phyloP scores from a whole-genome alignment of 148 eudicot species.

The Pharnaceum exiguum region DNA sequence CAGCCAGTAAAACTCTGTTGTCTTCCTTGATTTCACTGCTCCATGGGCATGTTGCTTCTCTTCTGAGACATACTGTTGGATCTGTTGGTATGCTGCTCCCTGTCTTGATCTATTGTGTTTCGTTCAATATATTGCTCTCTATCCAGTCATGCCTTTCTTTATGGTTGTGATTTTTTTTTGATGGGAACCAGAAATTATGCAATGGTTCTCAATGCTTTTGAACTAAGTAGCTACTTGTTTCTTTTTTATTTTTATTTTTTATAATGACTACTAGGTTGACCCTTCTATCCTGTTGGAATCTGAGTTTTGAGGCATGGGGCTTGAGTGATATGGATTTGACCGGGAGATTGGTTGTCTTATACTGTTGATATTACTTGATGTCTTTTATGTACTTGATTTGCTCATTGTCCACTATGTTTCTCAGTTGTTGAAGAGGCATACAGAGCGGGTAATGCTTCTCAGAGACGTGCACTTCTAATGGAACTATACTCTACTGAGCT shows the following conservation, averaged over 20 bases:
- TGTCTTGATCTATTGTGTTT: too few species aligned
- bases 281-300: neutral
- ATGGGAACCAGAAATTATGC: neutral
- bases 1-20: conserved; percentile 88
- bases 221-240: neutral
- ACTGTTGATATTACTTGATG: too few species aligned
- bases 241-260: neutral
- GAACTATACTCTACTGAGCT: conserved; percentile 94
- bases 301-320: neutral
- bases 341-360: neutral
- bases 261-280: too few species aligned
- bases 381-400: neutral
- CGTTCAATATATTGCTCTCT: neutral
- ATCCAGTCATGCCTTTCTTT: too few species aligned
- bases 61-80: conserved; percentile 85
- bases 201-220: neutral
- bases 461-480: conserved; percentile 73
- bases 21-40: conserved; percentile 70
- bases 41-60: conserved; percentile 89
- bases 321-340: too few species aligned
- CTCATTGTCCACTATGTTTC: neutral
- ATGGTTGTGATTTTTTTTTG: too few species aligned
- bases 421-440: conserved; percentile 90
- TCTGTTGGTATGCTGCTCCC: conserved; percentile 77
- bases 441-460: conserved; percentile 65